phyloP scores from a whole-genome alignment of 768 basidiomycete genomes.

The Phlegmacium glaucopus region DNA sequence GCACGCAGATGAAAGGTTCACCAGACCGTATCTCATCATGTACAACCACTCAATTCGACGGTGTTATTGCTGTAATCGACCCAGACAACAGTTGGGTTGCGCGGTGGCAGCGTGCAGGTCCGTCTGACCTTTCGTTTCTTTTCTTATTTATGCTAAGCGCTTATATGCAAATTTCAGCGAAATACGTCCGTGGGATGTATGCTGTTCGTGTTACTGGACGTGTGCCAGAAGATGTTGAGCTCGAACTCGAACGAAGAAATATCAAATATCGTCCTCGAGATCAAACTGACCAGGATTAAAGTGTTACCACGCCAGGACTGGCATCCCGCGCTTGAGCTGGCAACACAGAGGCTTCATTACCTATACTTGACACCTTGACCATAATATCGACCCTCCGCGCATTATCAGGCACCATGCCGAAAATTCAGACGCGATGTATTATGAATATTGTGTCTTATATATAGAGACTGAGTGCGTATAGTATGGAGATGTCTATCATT shows the following conservation, averaged over 20 bases:
- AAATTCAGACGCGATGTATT: not conserved
- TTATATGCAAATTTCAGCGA: slow-evolving; percentile 49
- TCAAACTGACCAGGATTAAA: slow-evolving; percentile 69
- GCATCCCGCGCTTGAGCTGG: too few species aligned
- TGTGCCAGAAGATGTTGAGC: slow-evolving; percentile 82
- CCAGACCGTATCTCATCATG: slow-evolving; percentile 80
- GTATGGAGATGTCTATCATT: slow-evolving; percentile 2
- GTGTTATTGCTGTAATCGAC: slow-evolving; percentile 82
- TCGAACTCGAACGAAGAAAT: slow-evolving; percentile 70
- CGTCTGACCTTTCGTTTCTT: slow-evolving; percentile 24
- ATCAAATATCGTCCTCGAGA: slow-evolving; percentile 87
- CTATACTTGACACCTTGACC: too few species aligned
- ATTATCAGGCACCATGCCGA: too few species aligned
- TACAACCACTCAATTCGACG: slow-evolving; percentile 92
- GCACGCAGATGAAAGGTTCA: slow-evolving; percentile 77
- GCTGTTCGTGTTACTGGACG: slow-evolving; percentile 87
- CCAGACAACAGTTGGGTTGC: slow-evolving; percentile 94
- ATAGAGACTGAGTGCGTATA: too few species aligned
- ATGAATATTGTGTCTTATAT: not conserved
- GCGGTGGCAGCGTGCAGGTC: slow-evolving; percentile 92
- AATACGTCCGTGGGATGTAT: slow-evolving; percentile 89
- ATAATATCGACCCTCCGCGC: too few species aligned
- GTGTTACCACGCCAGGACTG: not conserved
- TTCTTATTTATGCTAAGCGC: slow-evolving; percentile 4
- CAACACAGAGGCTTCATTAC: too few species aligned